These are phyloP conservation scores for Phytophthora foliorum DNA, from an alignment of 352 stramenopile genomes.

Conservation along the genomic window DNA sequence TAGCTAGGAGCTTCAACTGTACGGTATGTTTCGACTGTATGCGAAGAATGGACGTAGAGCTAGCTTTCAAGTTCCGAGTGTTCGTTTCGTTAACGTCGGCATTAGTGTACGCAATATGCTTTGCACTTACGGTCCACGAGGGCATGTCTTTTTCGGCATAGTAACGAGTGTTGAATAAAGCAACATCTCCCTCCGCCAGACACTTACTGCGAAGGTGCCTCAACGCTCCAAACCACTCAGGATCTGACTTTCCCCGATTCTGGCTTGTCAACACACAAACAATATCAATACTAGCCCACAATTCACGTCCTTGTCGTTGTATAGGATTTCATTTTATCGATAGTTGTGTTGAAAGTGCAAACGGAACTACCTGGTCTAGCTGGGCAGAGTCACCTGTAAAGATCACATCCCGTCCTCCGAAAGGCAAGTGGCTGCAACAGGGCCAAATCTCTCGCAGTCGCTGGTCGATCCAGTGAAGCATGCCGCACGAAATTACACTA, in stretches of 20 bases:
- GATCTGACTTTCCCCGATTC: background rate
- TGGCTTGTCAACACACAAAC: constrained; percentile 3
- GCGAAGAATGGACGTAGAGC: background rate
- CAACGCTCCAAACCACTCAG: constrained; percentile 5
- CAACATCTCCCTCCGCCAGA: background rate
- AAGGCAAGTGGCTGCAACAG: background rate
- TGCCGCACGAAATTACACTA: constrained; percentile 1
- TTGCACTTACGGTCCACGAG: background rate
- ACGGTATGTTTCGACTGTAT: background rate
- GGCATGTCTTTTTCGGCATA: background rate
- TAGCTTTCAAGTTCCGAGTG: no score
- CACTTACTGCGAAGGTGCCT: background rate
- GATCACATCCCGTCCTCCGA: constrained; percentile 3
- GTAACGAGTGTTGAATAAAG: background rate
- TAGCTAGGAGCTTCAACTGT: background rate
- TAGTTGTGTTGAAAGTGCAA: no score
- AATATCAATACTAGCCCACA: no score
- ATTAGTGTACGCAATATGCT: constrained; percentile 3
- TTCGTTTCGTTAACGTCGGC: no score
- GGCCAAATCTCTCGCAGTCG: constrained; percentile 14
- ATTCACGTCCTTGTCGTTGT: no score
- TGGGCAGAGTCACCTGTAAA: constrained; percentile 12
- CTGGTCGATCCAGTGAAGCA: constrained; percentile 15
- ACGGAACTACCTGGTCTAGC: no score
- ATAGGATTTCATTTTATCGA: no score